Percentiles rank a stretch among this genome's conserved stretches.
These are phyloP conservation scores for Candolleomyces eurysporus DNA, from an alignment of 768 basidiomycete genomes.

Conservation along the genomic window DNA sequence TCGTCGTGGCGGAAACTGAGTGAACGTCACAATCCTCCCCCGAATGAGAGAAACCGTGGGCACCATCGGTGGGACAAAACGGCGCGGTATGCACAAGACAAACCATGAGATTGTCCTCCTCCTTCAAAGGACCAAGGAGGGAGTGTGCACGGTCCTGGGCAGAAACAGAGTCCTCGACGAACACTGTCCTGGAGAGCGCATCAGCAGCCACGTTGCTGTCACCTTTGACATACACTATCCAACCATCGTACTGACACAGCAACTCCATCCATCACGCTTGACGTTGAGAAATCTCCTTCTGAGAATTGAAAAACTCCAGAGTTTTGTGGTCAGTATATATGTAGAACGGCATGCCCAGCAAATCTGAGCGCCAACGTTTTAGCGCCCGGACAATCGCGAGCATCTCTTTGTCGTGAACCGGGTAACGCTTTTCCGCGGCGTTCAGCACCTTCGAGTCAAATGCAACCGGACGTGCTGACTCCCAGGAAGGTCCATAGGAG, in stretches of 20 bases:
- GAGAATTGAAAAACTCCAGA: slow-evolving; percentile 27
- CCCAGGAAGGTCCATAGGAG: slow-evolving; percentile 26
- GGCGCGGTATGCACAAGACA: too few relatives aligned
- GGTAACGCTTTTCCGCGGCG: slow-evolving; percentile 29
- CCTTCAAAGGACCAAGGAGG: background rate
- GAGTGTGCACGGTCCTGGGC: background rate
- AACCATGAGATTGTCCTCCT: too few relatives aligned
- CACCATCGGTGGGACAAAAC: too few relatives aligned
- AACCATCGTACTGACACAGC: slow-evolving; percentile 30
- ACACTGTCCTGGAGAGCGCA: slow-evolving; percentile 26
- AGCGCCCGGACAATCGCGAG: slow-evolving; percentile 30
- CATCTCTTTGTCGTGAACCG: slow-evolving; percentile 35
- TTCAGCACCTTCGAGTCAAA: slow-evolving; percentile 24
- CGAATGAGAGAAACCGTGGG: too few relatives aligned
- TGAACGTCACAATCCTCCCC: too few relatives aligned
- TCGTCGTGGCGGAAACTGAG: too few relatives aligned
- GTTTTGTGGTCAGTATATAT: slow-evolving; percentile 36
- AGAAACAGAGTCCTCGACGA: background rate
- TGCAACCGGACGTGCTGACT: slow-evolving; percentile 28
- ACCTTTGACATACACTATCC: slow-evolving; percentile 32
- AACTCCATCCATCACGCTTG: slow-evolving; percentile 32
- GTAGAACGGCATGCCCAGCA: slow-evolving; percentile 15
- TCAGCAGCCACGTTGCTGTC: slow-evolving; percentile 33
- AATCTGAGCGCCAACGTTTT: slow-evolving; percentile 19
- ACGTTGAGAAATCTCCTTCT: slow-evolving; percentile 25